Conservation (phyloP, 2,329 filamentous ascomycete species). For the Ilyonectria robusta region DNA sequence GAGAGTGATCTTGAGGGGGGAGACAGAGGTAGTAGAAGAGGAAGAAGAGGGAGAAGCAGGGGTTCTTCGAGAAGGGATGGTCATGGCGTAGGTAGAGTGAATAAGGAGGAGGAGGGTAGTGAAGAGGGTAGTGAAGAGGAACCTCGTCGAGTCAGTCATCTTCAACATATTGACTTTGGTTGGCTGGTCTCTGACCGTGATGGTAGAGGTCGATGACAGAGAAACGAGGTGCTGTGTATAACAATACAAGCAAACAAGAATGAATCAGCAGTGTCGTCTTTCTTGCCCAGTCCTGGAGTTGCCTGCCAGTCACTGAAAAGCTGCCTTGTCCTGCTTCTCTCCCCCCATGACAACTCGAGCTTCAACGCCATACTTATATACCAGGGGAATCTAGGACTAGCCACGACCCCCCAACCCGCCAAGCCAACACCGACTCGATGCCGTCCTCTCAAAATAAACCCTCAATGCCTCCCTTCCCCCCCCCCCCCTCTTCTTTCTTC, state of each 20-base stretch:
- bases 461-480: constrained; percentile 17
- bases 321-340: background rate
- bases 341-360: constrained; percentile 2
- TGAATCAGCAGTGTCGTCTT: background rate
- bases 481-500: constrained; percentile 4
- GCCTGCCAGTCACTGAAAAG: background rate
- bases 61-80: constrained; percentile 2
- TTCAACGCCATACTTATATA: constrained; percentile 23
- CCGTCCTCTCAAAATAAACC: constrained; percentile 23
- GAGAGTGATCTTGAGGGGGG: constrained; percentile 19
- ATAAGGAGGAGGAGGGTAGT: constrained; percentile 11
- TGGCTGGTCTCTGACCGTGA: background rate
- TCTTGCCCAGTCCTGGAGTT: background rate
- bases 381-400: background rate
- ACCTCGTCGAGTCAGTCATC: constrained; percentile 7
- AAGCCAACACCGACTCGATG: constrained; percentile 16
- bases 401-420: constrained; percentile 19
- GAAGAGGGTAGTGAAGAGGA: constrained; percentile 10
- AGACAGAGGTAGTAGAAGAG: background rate
- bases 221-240: background rate
- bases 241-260: background rate
- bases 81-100: constrained; percentile 1
- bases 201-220: background rate
- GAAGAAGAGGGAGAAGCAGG: background rate
- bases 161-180: constrained; percentile 1